phyloP scores from a whole-genome alignment of 2,329 filamentous ascomycete genomes.

The Neonectria magnoliae region DNA sequence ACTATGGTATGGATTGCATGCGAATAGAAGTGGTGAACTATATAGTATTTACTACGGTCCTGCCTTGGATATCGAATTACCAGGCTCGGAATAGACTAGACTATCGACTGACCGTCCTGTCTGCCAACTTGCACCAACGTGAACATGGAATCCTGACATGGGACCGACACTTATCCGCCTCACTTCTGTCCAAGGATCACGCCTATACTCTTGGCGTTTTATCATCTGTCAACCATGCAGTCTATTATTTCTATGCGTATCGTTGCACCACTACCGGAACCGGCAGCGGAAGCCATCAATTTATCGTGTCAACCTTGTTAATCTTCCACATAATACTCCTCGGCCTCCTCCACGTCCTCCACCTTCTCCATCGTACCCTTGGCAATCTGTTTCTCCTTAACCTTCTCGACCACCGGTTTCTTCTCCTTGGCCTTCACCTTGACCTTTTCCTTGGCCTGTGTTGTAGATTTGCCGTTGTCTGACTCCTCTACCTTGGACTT shows the following conservation, averaged over 20 bases:
- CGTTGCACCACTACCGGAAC: neutral
- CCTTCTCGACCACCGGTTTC: neutral
- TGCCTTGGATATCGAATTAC: neutral
- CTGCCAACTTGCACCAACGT: neutral
- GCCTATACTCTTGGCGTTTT: neutral
- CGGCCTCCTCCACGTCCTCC: neutral
- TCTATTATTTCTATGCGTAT: neutral
- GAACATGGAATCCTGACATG: neutral
- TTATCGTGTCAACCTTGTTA: neutral
- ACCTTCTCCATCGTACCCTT: neutral
- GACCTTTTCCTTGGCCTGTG: neutral
- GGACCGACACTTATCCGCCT: neutral
- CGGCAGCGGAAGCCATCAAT: neutral
- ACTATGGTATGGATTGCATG: too few relatives aligned
- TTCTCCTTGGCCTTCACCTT: neutral
- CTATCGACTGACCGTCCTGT: constrained; percentile 1
- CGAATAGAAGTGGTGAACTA: neutral
- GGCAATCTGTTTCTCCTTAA: too few relatives aligned
- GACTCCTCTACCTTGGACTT: too few relatives aligned
- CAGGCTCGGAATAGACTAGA: neutral
- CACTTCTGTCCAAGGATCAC: neutral
- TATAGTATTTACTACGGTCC: neutral
- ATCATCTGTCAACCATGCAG: neutral
- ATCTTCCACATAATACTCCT: neutral
- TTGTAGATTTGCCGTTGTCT: too few relatives aligned